Evolutionary conservation across 768 basidiomycete species (phyloP), one percentile per base, ranked within the genome.

Genomic region (Polyporus arcularius): DNA sequence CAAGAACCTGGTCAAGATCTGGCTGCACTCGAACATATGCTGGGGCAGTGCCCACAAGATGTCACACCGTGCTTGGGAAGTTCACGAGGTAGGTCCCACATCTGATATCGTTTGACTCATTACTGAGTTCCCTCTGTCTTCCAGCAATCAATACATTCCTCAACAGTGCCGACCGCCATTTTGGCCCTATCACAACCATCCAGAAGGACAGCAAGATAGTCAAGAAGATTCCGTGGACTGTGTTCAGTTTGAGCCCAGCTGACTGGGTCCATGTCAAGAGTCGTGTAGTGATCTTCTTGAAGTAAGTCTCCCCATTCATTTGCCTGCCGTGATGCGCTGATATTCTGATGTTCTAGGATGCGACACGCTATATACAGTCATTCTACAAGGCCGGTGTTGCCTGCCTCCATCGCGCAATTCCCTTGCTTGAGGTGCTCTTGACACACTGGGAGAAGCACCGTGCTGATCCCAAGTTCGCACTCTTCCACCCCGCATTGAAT

Each of bases 211-310:
- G 56, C 6, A n/a, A 63, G 4, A 48, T 52, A 30, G 32, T 4
- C 5, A 73, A 71, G 52, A 61, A 72, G n/a, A 71, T 75, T 16
- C 70, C 63, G 1, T 74, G 73, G 71, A 53, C 54, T 1, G 65
- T 66, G 1, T 73, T 73, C 41, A 57, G 54, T 2, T 39, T 73
- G 15, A 48, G 31, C 1, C 62, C 64, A 0, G 11, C 4, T 0
- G 71, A 74, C 51, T 74, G 73, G 73, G 57, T 43, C 4, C 40
- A 53, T 1, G 60, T 72, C 11, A 32, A 56, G 2, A n/a, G n/a
- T 60, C 66, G 30, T 61, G 56, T 3, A 18, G 4, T 4, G 18
- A 38, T 4, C 62, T 72, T n/a, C 55, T 73, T 4, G 39, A 32
- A 10, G 65, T 70, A 56, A 28, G 57, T n/a, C n/a, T n/a, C n/a